These are phyloP conservation scores for Septoria linicola DNA, from an alignment of 2,329 filamentous ascomycete species.

Conservation along the genomic window DNA sequence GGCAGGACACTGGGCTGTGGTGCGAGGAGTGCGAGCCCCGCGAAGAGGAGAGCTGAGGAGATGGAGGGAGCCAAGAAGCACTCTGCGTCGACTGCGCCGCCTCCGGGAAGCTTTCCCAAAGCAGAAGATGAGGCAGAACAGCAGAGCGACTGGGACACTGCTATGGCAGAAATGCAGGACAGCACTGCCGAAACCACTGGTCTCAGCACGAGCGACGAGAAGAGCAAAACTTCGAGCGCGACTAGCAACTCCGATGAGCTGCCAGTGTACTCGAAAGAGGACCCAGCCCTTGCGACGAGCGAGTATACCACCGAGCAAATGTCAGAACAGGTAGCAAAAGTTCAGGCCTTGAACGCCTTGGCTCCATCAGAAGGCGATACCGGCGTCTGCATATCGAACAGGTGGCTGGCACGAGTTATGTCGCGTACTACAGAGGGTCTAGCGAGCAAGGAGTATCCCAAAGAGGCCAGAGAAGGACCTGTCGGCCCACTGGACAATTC, in stretches of 20 bases:
- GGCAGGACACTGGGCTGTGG: slow-evolving; percentile 23
- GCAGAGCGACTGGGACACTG: slow-evolving; percentile 21
- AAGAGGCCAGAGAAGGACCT: slow-evolving; percentile 60
- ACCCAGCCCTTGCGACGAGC: slow-evolving; percentile 15
- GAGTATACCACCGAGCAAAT: slow-evolving; percentile 31
- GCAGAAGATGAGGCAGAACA: slow-evolving; percentile 14
- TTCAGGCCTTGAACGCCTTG: slow-evolving; percentile 56
- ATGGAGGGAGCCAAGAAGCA: slow-evolving; percentile 45
- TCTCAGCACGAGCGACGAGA: slow-evolving; percentile 5
- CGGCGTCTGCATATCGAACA: slow-evolving; percentile 73
- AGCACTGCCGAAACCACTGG: slow-evolving; percentile 18
- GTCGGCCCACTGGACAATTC: slow-evolving; percentile 86
- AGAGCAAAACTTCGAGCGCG: slow-evolving; percentile 25
- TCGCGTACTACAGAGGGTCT: slow-evolving; percentile 62
- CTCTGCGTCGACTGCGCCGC: slow-evolving; percentile 1
- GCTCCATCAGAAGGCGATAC: slow-evolving; percentile 68
- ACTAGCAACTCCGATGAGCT: slow-evolving; percentile 27
- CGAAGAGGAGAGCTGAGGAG: slow-evolving; percentile 55
- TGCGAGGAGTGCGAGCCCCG: slow-evolving; percentile 51
- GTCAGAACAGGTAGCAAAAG: slow-evolving; percentile 72
- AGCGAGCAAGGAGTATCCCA: slow-evolving; percentile 56
- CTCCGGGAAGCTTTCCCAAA: slow-evolving; percentile 20
- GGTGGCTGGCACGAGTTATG: slow-evolving; percentile 74
- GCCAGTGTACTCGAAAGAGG: slow-evolving; percentile 32
- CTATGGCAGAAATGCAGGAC: slow-evolving; percentile 25